phyloP scores from a whole-genome alignment of 352 stramenopile genomes.

The Globisporangium solare region DNA sequence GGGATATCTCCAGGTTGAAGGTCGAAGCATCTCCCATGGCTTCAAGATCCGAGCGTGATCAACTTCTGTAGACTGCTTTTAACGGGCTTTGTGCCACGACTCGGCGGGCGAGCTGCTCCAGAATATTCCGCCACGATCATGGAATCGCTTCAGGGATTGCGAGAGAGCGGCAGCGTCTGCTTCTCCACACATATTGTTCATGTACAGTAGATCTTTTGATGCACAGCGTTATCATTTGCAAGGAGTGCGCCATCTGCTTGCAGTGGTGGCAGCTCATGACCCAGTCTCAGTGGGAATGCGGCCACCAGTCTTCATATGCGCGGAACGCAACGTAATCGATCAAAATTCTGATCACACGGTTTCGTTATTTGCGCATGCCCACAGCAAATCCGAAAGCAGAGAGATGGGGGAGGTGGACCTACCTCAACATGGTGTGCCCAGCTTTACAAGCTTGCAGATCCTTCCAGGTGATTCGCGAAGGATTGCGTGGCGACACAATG shows the following conservation, averaged over 20 bases:
- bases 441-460: conserved; percentile 52
- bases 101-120: no score
- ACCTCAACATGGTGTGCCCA: conserved; percentile 45
- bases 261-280: background rate
- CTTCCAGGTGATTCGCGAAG: conserved; percentile 46
- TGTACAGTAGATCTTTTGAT: no score
- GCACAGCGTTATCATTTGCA: no score
- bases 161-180: background rate
- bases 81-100: no score
- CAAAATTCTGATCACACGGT: conserved; percentile 25
- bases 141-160: no score
- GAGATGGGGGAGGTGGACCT: background rate
- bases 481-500: conserved; percentile 34
- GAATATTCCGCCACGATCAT: no score
- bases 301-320: conserved; percentile 42
- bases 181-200: background rate
- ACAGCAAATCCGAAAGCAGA: background rate
- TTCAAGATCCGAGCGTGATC: no score
- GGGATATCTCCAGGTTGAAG: no score
- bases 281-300: conserved; percentile 21
- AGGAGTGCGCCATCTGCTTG: background rate
- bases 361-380: no score
- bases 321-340: conserved; percentile 57
- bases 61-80: no score
- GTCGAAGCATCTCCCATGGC: no score